Evolutionary conservation across 2,329 filamentous ascomycete genomes (phyloP).

Genomic region (Aspergillus fructus): DNA sequence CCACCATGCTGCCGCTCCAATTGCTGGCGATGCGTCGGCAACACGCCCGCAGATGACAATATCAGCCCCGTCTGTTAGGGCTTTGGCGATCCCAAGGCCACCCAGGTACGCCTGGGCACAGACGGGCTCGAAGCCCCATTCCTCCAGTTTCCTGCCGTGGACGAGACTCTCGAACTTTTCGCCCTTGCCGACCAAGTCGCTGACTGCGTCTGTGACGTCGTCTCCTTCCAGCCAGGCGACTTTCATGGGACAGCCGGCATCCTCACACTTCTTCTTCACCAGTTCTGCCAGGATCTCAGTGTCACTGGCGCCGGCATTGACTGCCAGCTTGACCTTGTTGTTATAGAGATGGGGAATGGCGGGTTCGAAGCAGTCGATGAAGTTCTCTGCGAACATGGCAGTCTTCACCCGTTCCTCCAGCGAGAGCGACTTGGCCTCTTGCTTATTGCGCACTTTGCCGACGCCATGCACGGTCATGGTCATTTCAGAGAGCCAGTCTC

Average conservation of each 20-base stretch:
- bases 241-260: slow-evolving; percentile 5
- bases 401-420: background rate
- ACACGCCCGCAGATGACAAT: slow-evolving; percentile 33
- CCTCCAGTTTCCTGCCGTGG: background rate
- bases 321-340: background rate
- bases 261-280: slow-evolving; percentile 1
- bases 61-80: slow-evolving; percentile 27
- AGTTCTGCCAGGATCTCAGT: background rate
- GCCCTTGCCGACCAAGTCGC: background rate
- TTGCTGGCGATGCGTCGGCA: slow-evolving; percentile 27
- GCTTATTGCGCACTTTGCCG: background rate
- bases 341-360: background rate
- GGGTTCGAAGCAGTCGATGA: background rate
- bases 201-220: slow-evolving; percentile 3
- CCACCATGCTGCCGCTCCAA: slow-evolving; percentile 23
- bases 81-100: slow-evolving; percentile 25
- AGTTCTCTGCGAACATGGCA: slow-evolving; percentile 1
- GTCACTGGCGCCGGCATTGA: background rate
- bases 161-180: background rate
- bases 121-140: slow-evolving; percentile 3
- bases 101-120: slow-evolving; percentile 10
- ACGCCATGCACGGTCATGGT: slow-evolving; percentile 11
- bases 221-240: slow-evolving; percentile 11
- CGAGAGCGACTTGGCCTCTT: background rate
- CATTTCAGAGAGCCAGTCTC: slow-evolving; percentile 37